Evolutionary conservation across 495 filamentous ascomycete genomes (phyloP).

Genomic region (Parathielavia appendiculata): DNA sequence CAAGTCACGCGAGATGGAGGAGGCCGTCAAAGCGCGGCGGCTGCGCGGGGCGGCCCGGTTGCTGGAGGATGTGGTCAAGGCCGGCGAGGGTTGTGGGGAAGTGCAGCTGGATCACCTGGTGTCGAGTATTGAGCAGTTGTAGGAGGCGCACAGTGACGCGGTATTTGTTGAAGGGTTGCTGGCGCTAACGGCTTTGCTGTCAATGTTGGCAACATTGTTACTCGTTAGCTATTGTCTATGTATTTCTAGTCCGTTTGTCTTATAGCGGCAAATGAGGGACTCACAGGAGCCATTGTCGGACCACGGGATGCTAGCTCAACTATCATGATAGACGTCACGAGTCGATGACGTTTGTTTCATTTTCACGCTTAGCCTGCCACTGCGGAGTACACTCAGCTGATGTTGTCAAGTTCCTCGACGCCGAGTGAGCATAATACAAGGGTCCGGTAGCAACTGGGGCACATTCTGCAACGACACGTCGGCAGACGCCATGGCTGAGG

Average conservation of each 20-base stretch:
- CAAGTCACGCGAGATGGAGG: constrained; percentile 79
- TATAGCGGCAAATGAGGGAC: not conserved
- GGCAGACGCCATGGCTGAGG: not conserved
- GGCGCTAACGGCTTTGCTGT: not conserved
- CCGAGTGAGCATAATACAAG: no score
- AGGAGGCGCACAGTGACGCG: not conserved
- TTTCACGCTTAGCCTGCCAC: no score
- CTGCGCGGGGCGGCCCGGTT: constrained; percentile 44
- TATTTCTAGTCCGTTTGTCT: not conserved
- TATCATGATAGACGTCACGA: no score
- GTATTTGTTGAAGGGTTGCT: not conserved
- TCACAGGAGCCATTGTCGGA: not conserved
- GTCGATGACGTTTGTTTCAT: no score
- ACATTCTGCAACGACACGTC: not conserved
- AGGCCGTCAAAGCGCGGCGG: constrained; percentile 57
- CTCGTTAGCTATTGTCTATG: not conserved
- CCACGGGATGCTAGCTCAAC: no score
- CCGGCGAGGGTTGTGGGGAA: not conserved
- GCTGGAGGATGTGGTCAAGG: constrained; percentile 38
- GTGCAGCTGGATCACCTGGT: constrained; percentile 43
- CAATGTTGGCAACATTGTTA: no score
- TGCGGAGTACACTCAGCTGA: no score
- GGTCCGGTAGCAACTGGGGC: no score
- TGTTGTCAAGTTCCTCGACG: no score
- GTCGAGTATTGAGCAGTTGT: constrained; percentile 48